Evolutionary conservation across 345 rosid species (phyloP).

Genomic region (Camelina hispida): DNA sequence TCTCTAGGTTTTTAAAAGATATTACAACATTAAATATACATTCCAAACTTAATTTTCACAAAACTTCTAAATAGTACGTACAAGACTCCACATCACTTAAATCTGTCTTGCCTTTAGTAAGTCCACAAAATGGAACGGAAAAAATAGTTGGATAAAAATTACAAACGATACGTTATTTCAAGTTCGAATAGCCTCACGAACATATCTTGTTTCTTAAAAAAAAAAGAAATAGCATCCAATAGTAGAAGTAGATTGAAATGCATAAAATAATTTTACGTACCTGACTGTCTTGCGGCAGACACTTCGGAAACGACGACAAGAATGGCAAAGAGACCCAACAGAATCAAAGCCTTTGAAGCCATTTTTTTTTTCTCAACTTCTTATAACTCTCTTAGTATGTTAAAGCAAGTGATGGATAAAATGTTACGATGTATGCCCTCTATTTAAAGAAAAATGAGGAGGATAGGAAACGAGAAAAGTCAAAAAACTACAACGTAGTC

Average conservation of each 20-base stretch:
- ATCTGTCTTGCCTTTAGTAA: too few species aligned
- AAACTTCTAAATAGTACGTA: not conserved
- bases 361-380: not conserved
- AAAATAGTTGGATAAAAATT: not conserved
- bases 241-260: not conserved
- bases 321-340: slow-evolving; percentile 37
- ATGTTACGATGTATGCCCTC: not conserved
- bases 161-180: not conserved
- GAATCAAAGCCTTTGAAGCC: slow-evolving; percentile 37
- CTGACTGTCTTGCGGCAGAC: slow-evolving; percentile 6
- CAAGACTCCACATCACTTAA: not conserved
- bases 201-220: not conserved
- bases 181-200: not conserved
- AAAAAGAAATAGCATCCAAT: not conserved
- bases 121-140: not conserved
- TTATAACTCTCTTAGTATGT: not conserved
- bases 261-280: slow-evolving; percentile 3
- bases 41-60: not conserved
- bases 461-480: slow-evolving; percentile 29
- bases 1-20: not conserved
- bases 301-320: slow-evolving; percentile 30
- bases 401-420: not conserved
- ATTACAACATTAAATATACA: not conserved
- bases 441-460: not conserved
- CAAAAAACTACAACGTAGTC: not conserved